These are phyloP conservation scores for Marsdenia floribunda DNA, from an alignment of 257 asterid species.

Conservation along the genomic window DNA sequence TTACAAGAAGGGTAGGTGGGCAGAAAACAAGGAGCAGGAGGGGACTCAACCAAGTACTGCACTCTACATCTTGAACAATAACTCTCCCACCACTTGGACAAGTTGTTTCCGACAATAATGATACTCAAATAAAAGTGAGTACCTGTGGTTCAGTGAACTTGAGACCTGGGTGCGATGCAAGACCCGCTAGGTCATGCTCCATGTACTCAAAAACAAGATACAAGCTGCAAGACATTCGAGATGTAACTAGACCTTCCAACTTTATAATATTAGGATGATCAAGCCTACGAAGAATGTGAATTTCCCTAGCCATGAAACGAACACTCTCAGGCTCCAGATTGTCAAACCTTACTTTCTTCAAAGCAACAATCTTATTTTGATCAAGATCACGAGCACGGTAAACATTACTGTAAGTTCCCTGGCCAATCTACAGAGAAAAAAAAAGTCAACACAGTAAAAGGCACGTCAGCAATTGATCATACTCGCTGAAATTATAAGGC, in stretches of 20 bases:
- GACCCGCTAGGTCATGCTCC: constrained; percentile 97
- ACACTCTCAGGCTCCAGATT: constrained; percentile 95
- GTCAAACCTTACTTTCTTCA: constrained; percentile 94
- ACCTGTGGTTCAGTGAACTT: constrained; percentile 93
- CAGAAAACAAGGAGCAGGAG: no score
- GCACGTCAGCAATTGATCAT: neutral
- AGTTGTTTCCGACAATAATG: neutral
- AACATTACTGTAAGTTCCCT: constrained; percentile 93
- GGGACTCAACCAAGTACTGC: no score
- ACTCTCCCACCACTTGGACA: no score
- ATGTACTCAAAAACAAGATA: constrained; percentile 92
- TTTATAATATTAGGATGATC: constrained; percentile 87
- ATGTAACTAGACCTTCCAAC: constrained; percentile 90
- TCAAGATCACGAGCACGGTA: constrained; percentile 93
- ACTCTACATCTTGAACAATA: no score
- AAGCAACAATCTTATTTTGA: constrained; percentile 80
- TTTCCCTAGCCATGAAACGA: constrained; percentile 97
- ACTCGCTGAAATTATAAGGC: neutral
- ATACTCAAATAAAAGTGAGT: constrained; percentile 5
- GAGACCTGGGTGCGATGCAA: constrained; percentile 77
- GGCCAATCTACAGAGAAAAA: constrained; percentile 63
- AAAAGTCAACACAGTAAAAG: constrained; percentile 8
- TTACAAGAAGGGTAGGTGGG: no score
- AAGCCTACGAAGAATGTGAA: constrained; percentile 78
- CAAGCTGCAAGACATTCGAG: constrained; percentile 93